phyloP scores from a whole-genome alignment of 768 basidiomycete genomes.

The Clathrus columnatus region DNA sequence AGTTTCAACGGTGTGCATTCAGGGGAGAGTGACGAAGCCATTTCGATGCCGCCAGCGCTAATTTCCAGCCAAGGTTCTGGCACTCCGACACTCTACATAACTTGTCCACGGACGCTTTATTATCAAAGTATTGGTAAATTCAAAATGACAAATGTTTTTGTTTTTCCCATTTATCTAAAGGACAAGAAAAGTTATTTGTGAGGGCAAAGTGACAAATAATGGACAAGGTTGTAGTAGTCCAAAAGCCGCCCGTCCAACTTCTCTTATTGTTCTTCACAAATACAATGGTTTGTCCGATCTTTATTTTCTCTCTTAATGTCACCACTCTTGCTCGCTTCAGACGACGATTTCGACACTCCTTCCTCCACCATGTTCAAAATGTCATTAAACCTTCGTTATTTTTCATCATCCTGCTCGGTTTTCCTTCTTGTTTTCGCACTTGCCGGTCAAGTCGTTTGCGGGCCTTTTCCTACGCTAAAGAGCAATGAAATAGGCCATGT shows the following conservation, averaged over 20 bases:
- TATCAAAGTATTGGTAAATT: too few species aligned
- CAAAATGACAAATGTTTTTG: too few species aligned
- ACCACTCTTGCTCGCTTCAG: not conserved
- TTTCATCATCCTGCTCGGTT: too few species aligned
- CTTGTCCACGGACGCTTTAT: not conserved
- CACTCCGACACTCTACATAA: not conserved
- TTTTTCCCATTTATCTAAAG: too few species aligned
- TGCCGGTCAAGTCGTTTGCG: conserved; percentile 6
- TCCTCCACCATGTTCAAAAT: too few species aligned
- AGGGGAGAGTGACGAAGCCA: conserved; percentile 74
- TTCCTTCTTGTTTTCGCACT: not conserved
- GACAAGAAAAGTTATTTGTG: too few species aligned
- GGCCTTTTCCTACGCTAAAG: not conserved
- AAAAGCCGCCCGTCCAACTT: not conserved
- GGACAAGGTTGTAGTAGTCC: not conserved
- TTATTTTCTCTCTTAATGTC: not conserved
- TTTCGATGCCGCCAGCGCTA: conserved; percentile 19
- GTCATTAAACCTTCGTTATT: too few species aligned
- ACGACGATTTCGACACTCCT: too few species aligned
- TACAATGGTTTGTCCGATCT: not conserved
- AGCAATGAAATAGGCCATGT: not conserved
- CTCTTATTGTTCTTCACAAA: conserved; percentile 1
- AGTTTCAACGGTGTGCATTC: conserved; percentile 88
- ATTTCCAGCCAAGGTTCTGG: not conserved
- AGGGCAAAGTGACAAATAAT: too few species aligned